These are phyloP conservation scores for Raphanus raphanistrum DNA, from an alignment of 345 rosid species.

Conservation along the genomic window DNA sequence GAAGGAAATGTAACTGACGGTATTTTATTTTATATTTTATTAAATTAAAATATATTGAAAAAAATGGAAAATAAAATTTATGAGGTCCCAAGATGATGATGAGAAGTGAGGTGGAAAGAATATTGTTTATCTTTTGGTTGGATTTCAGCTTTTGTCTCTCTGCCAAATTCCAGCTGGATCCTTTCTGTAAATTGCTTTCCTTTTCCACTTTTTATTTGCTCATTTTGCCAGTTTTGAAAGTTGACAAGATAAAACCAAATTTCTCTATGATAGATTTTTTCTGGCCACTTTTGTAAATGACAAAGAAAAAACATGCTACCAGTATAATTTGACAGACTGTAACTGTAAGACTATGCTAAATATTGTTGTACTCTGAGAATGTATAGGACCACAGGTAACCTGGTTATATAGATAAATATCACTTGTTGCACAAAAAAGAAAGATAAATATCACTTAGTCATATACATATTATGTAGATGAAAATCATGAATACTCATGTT, in stretches of 20 bases:
- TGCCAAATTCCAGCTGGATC: constrained; percentile 36
- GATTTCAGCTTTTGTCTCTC: constrained; percentile 36
- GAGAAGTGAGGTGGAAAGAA: constrained; percentile 11
- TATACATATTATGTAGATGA: not conserved
- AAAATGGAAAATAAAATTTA: constrained; percentile 1
- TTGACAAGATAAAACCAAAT: constrained; percentile 3
- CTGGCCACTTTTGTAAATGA: constrained; percentile 22
- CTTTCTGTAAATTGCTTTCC: constrained; percentile 34
- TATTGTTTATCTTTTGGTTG: constrained; percentile 30
- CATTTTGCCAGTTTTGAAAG: constrained; percentile 14
- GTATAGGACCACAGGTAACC: not conserved
- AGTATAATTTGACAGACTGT: constrained; percentile 7
- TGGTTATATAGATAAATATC: too few species aligned
- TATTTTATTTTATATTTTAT: not conserved
- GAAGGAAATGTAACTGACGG: not conserved
- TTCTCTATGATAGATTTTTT: constrained; percentile 4
- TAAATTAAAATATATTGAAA: not conserved
- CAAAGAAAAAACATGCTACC: constrained; percentile 24
- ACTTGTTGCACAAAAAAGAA: too few species aligned
- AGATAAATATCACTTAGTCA: too few species aligned
- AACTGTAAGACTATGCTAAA: not conserved
- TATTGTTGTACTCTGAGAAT: not conserved
- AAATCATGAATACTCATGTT: not conserved
- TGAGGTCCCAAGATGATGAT: constrained; percentile 25
- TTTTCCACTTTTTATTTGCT: constrained; percentile 12